Evolutionary conservation across 1,284 basidiomycete species (phyloP).

Genomic region (Laetiporus sulphureus): DNA sequence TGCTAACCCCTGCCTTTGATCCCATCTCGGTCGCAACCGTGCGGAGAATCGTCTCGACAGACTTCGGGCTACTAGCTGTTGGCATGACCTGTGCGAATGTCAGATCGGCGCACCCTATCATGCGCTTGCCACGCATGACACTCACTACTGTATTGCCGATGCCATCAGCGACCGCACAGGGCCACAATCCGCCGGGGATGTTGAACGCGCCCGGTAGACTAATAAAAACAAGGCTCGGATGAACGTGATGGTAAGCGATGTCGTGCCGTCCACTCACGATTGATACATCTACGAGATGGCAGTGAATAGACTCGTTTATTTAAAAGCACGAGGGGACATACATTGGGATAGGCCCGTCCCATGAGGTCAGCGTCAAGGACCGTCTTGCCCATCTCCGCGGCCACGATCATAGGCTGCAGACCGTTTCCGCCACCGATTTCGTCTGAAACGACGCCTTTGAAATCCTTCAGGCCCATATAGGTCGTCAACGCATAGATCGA

Average conservation of each 20-base stretch:
- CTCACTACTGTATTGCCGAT: conserved; percentile 33
- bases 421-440: conserved; percentile 59
- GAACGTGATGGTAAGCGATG: background rate
- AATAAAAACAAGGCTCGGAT: background rate
- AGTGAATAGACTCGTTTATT: background rate
- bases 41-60: conserved; percentile 27
- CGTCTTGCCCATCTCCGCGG: conserved; percentile 26
- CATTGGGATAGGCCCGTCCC: conserved; percentile 39
- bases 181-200: conserved; percentile 31
- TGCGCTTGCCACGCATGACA: background rate
- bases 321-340: conserved; percentile 13
- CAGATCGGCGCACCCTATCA: background rate
- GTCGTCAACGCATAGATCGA: conserved; percentile 20
- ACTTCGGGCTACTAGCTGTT: conserved; percentile 20
- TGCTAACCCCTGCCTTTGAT: conserved; percentile 35
- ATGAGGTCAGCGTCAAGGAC: conserved; percentile 40
- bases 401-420: conserved; percentile 43
- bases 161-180: conserved; percentile 40
- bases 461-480: conserved; percentile 20
- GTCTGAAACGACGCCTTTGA: conserved; percentile 34
- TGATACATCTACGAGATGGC: conserved; percentile 23
- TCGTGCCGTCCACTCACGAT: conserved; percentile 19
- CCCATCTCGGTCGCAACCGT: conserved; percentile 34
- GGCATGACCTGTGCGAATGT: conserved; percentile 20
- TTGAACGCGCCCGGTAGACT: conserved; percentile 36